Evolutionary conservation across 2,329 filamentous ascomycete genomes (phyloP).

Genomic region (Ceratocystiopsis sp.): DNA sequence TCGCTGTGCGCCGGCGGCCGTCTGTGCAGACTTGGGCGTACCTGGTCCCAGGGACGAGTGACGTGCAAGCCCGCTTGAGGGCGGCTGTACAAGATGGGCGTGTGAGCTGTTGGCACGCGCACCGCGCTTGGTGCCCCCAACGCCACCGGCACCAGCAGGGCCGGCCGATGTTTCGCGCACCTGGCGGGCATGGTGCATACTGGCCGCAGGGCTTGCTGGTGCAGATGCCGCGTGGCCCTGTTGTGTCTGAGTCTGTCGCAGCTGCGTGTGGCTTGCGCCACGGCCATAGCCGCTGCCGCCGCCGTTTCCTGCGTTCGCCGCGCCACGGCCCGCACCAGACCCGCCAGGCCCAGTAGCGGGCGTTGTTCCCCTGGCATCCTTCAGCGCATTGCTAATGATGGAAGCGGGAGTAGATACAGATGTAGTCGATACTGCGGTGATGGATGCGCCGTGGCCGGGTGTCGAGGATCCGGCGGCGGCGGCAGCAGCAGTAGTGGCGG

Average conservation of each 20-base stretch:
- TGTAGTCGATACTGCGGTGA: too few relatives aligned
- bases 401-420: constrained; percentile 5
- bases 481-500: constrained; percentile 9
- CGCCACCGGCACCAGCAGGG: constrained; percentile 25
- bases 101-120: constrained; percentile 31
- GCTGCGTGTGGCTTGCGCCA: constrained; percentile 23
- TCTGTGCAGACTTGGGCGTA: constrained; percentile 33
- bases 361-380: constrained; percentile 1
- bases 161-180: constrained; percentile 41
- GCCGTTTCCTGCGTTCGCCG: not conserved
- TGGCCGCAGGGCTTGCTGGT: constrained; percentile 42
- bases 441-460: too few relatives aligned
- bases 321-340: not conserved
- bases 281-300: constrained; percentile 13
- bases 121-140: constrained; percentile 24
- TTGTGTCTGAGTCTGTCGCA: constrained; percentile 32
- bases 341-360: not conserved
- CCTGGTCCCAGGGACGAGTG: constrained; percentile 47
- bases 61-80: constrained; percentile 41
- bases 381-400: constrained; percentile 11
- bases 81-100: constrained; percentile 25
- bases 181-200: constrained; percentile 40
- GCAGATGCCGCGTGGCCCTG: constrained; percentile 35
- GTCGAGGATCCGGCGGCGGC: too few relatives aligned
- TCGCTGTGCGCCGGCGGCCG: constrained; percentile 14